phyloP scores from a whole-genome alignment of 345 rosid species.

The Salix suchowensis region DNA sequence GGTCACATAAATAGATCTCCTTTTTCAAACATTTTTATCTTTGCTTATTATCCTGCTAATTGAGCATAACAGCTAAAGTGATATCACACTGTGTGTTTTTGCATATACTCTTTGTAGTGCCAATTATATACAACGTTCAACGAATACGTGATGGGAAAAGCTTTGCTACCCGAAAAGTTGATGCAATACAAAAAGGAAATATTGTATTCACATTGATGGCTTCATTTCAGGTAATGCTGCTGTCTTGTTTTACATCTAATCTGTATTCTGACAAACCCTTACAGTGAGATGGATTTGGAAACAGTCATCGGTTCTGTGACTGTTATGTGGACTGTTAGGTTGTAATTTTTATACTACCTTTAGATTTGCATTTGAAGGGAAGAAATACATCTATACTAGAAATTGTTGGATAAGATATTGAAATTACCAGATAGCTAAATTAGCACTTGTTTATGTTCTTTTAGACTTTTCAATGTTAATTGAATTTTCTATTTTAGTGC shows the following conservation, averaged over 20 bases:
- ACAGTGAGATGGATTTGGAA: background rate
- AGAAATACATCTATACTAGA: background rate
- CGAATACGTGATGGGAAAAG: conserved; percentile 88
- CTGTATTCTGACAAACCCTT: background rate
- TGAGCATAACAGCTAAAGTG: background rate
- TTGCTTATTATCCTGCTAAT: background rate
- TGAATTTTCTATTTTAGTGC: background rate
- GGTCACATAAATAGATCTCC: background rate
- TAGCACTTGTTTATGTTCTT: background rate
- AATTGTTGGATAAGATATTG: background rate
- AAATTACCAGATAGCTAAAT: background rate
- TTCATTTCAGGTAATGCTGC: conserved; percentile 72
- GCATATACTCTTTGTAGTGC: conserved; percentile 48
- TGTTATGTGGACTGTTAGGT: background rate
- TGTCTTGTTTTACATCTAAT: conserved; percentile 10
- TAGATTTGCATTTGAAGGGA: background rate
- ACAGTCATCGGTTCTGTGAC: background rate
- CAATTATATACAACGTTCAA: conserved; percentile 69
- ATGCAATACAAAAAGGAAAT: conserved; percentile 89
- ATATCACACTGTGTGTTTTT: background rate
- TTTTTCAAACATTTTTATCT: background rate
- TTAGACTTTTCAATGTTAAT: background rate
- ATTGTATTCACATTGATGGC: conserved; percentile 71
- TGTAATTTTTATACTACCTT: background rate
- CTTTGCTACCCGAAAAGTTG: conserved; percentile 88